Evolutionary conservation across 208 protist species (phyloP).

Genomic region (Crithidia sp.): DNA sequence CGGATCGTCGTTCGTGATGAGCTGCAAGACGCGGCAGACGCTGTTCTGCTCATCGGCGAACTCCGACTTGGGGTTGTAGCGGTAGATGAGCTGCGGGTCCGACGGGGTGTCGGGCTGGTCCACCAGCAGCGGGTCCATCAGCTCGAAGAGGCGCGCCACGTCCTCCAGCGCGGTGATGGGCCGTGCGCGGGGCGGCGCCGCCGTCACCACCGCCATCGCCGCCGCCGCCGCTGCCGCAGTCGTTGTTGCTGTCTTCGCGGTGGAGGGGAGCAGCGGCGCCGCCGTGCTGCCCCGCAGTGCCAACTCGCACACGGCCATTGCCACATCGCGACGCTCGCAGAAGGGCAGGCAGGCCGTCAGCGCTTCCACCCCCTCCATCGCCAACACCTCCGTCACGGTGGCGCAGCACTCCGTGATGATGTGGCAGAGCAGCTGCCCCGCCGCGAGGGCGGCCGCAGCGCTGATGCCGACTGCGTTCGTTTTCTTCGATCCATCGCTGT

Average conservation of each 20-base stretch:
- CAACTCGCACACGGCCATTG: slow-evolving; percentile 55
- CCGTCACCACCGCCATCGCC: slow-evolving; percentile 9
- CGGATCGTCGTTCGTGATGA: slow-evolving; percentile 82
- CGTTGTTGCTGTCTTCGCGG: slow-evolving; percentile 8
- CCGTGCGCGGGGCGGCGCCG: slow-evolving; percentile 26
- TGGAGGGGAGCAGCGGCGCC: slow-evolving; percentile 17
- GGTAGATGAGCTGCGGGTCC: slow-evolving; percentile 40
- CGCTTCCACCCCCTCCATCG: slow-evolving; percentile 67
- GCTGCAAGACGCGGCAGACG: slow-evolving; percentile 92
- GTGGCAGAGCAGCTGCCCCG: slow-evolving; percentile 37
- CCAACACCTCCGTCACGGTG: slow-evolving; percentile 53
- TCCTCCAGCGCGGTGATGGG: slow-evolving; percentile 64
- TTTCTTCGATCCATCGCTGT: neutral
- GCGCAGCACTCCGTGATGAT: slow-evolving; percentile 33
- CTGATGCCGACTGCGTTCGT: slow-evolving; percentile 12
- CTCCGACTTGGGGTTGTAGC: slow-evolving; percentile 59
- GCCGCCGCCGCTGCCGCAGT: neutral
- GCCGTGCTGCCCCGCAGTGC: slow-evolving; percentile 37
- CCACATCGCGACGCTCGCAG: slow-evolving; percentile 54
- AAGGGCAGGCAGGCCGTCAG: slow-evolving; percentile 73
- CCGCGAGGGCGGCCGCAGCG: slow-evolving; percentile 32
- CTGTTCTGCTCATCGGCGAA: slow-evolving; percentile 93
- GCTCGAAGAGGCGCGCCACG: slow-evolving; percentile 78
- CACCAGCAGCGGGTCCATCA: slow-evolving; percentile 82
- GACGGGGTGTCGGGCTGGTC: slow-evolving; percentile 67